These are phyloP conservation scores for Ceratonia siliqua DNA, from an alignment of 306 rosid species.

Conservation along the genomic window DNA sequence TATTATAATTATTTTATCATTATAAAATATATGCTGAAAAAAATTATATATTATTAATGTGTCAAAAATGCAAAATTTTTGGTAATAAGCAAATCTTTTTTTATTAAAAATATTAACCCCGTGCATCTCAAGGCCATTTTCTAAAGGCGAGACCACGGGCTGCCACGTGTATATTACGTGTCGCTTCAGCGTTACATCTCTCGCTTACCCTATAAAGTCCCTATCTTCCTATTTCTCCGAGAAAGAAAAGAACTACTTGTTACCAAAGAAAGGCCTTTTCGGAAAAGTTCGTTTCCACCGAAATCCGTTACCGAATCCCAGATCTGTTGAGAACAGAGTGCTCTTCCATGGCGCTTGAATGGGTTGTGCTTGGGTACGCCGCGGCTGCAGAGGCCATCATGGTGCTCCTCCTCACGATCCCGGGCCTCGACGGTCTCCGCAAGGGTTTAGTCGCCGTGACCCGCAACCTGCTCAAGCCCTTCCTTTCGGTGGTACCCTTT, in stretches of 20 bases:
- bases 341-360: conserved; percentile 77
- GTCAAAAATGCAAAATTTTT: too few relatives aligned
- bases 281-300: background rate
- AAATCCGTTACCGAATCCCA: background rate
- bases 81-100: too few relatives aligned
- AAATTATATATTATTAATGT: too few relatives aligned
- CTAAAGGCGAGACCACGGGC: background rate
- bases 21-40: too few relatives aligned
- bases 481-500: conserved; percentile 88
- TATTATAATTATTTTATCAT: too few relatives aligned
- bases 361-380: conserved; percentile 95
- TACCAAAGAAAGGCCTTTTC: background rate
- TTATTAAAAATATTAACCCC: too few relatives aligned
- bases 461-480: conserved; percentile 87
- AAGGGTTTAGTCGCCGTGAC: conserved; percentile 90
- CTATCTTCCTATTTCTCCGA: background rate
- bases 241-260: background rate
- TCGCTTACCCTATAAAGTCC: background rate
- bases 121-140: background rate
- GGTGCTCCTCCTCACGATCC: conserved; percentile 91
- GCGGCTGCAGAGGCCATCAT: conserved; percentile 95
- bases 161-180: conserved; percentile 32
- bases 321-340: background rate
- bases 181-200: background rate
- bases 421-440: conserved; percentile 86